phyloP scores from a whole-genome alignment of 208 protist species.

The Wallacemonas sp. region DNA sequence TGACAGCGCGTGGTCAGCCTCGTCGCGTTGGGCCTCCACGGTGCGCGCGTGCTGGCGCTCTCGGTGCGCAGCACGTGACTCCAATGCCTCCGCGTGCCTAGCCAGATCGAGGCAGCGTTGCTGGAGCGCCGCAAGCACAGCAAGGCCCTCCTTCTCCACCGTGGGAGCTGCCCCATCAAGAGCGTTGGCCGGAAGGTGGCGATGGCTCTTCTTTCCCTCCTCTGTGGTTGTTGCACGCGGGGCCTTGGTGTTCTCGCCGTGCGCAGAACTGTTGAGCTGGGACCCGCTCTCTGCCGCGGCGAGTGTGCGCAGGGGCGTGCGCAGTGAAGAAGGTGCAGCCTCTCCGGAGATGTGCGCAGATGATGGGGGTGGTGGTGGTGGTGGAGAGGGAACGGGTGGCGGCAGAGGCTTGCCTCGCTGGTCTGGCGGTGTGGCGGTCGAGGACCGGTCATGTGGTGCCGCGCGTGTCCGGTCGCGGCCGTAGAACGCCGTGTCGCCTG shows the following conservation, averaged over 20 bases:
- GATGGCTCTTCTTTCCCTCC: no score
- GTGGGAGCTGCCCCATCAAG: not conserved
- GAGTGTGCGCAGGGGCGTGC: not conserved
- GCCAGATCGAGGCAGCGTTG: not conserved
- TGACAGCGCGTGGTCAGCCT: not conserved
- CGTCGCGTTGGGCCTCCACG: not conserved
- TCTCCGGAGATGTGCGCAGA: not conserved
- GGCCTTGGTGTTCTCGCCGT: no score
- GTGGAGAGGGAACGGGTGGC: no score
- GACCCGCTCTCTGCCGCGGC: not conserved
- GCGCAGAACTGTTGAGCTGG: not conserved
- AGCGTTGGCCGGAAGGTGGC: not conserved
- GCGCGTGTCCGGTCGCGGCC: no score
- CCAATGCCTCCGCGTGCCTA: not conserved
- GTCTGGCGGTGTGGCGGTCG: no score
- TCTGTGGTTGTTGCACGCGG: no score
- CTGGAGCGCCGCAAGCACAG: conserved; percentile 8
- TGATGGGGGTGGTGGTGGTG: not conserved
- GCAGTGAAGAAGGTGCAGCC: not conserved
- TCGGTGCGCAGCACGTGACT: not conserved
- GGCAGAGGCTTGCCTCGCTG: no score
- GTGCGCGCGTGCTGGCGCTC: not conserved
- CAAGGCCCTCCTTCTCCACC: not conserved
- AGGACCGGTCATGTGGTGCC: no score
- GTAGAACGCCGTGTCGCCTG: no score